Evolutionary conservation across 768 basidiomycete genomes (phyloP).

Genomic region (Mycena filopes): DNA sequence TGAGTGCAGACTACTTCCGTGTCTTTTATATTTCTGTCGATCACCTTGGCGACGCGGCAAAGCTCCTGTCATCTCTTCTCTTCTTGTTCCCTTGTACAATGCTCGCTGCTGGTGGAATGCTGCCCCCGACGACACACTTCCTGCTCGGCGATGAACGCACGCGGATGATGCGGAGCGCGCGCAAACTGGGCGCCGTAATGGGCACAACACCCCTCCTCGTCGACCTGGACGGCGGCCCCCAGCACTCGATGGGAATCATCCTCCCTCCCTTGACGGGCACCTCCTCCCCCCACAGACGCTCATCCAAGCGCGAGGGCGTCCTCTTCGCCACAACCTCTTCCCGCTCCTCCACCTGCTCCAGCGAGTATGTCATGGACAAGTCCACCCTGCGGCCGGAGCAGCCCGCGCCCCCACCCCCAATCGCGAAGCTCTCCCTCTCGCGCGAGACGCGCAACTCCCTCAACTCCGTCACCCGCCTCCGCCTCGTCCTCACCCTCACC

Average conservation of each 20-base stretch:
- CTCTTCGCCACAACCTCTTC: slow-evolving; percentile 12
- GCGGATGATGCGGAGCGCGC: slow-evolving; percentile 17
- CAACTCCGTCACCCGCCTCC: slow-evolving; percentile 19
- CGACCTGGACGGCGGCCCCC: slow-evolving; percentile 2
- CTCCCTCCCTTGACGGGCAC: slow-evolving; percentile 2
- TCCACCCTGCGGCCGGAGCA: neutral
- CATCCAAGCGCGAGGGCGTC: slow-evolving; percentile 29
- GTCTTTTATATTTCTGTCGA: neutral
- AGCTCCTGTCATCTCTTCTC: neutral
- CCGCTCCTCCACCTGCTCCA: slow-evolving; percentile 6
- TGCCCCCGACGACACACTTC: slow-evolving; percentile 24
- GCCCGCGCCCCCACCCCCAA: neutral
- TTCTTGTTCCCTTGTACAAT: slow-evolving; percentile 1
- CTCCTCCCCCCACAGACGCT: neutral
- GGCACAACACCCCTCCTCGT: slow-evolving; percentile 27
- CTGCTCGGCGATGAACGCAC: slow-evolving; percentile 19
- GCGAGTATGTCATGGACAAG: neutral
- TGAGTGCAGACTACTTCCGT: slow-evolving; percentile 2
- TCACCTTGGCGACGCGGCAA: neutral
- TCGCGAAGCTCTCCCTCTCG: slow-evolving; percentile 13
- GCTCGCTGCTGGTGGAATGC: slow-evolving; percentile 2
- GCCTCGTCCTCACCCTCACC: slow-evolving; percentile 31
- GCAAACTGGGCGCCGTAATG: slow-evolving; percentile 25
- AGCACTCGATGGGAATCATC: neutral
- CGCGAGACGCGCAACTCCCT: slow-evolving; percentile 22